Percentiles rank a stretch among this genome's conserved stretches.
These are phyloP conservation scores for Penicillium sp. DNA, from an alignment of 2,329 filamentous ascomycete species.

Conservation along the genomic window DNA sequence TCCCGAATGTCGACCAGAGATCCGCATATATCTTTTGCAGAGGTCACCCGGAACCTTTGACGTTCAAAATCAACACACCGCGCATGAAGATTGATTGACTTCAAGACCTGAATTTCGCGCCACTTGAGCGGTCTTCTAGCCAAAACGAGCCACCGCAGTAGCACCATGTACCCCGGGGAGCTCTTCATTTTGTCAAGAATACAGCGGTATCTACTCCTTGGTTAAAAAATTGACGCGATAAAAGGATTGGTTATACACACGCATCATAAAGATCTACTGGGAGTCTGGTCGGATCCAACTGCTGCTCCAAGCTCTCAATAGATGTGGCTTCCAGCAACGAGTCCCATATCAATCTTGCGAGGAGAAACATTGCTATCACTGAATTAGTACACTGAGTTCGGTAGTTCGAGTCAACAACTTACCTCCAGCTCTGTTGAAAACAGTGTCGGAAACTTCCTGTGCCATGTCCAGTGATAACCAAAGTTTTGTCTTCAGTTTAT, in stretches of 20 bases:
- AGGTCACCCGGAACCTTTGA: neutral
- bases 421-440: neutral
- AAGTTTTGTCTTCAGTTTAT: neutral
- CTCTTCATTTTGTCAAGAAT: neutral
- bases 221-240: neutral
- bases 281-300: neutral
- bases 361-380: neutral
- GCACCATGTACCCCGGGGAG: neutral
- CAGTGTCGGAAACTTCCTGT: neutral
- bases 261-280: neutral
- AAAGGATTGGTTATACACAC: neutral
- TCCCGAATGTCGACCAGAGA: neutral
- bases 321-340: neutral
- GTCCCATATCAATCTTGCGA: neutral
- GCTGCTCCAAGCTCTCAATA: neutral
- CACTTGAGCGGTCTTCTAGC: neutral
- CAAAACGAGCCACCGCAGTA: neutral
- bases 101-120: constrained; percentile 3
- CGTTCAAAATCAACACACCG: neutral
- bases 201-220: neutral
- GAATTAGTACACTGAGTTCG: neutral
- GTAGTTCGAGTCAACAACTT: neutral
- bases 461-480: neutral
- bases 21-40: constrained; percentile 2
- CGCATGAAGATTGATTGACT: neutral